Evolutionary conservation across 768 basidiomycete species (phyloP).

Genomic region (Russula lepida): DNA sequence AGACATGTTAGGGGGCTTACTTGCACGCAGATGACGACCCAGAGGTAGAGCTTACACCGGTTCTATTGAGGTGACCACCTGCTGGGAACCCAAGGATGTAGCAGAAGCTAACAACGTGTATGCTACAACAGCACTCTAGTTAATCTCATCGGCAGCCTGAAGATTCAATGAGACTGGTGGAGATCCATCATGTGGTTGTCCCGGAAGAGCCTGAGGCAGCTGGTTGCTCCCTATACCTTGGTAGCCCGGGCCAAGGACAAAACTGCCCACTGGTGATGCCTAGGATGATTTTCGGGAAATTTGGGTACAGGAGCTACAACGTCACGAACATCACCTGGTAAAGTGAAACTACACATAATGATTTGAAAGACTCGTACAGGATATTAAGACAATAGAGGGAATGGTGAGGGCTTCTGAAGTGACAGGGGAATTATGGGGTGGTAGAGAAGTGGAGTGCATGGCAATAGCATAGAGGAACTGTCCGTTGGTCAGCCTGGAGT

Average conservation of each 20-base stretch:
- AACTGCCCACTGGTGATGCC: background rate
- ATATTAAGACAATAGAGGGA: background rate
- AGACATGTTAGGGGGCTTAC: background rate
- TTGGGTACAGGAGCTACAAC: background rate
- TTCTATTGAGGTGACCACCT: background rate
- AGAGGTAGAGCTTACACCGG: background rate
- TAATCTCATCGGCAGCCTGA: background rate
- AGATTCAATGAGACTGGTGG: background rate
- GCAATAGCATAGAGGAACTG: background rate
- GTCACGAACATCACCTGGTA: background rate
- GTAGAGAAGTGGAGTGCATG: background rate
- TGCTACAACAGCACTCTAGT: background rate
- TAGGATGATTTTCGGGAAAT: background rate
- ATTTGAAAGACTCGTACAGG: background rate
- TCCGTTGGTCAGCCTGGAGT: constrained; percentile 1
- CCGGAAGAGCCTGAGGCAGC: constrained; percentile 9
- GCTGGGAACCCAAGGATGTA: background rate
- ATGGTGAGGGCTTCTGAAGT: constrained; percentile 9
- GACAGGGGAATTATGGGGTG: background rate
- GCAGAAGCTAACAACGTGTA: background rate
- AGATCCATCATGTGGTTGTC: background rate
- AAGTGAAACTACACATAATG: background rate
- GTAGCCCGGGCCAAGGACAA: constrained; percentile 10
- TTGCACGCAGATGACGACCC: background rate
- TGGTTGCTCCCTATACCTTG: constrained; percentile 3